A percentile compares a stretch with the other conserved stretches of the same genome.
These are phyloP conservation scores for Phanerodontia chrysosporium DNA, from an alignment of 768 basidiomycete genomes.

Conservation along the genomic window DNA sequence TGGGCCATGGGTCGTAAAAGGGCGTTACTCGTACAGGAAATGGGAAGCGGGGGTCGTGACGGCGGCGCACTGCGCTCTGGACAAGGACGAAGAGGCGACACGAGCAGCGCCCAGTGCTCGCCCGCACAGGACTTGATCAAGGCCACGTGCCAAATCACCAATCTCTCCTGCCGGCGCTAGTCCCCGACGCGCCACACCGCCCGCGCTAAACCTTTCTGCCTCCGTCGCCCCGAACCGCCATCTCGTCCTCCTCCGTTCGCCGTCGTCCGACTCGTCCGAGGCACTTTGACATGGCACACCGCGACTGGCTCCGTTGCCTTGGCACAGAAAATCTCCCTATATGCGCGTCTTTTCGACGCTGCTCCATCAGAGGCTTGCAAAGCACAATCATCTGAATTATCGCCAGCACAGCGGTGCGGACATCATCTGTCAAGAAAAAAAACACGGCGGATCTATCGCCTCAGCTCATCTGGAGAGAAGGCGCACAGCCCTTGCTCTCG, in stretches of 20 bases:
- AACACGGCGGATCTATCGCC: no score
- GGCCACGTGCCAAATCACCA: constrained; percentile 10
- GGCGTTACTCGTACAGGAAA: constrained; percentile 10
- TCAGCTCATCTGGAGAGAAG: no score
- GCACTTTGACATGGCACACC: background rate
- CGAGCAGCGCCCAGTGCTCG: no score
- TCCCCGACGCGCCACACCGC: background rate
- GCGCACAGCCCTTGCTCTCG: background rate
- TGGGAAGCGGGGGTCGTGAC: constrained; percentile 8
- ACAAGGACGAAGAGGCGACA: constrained; percentile 4
- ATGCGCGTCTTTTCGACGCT: no score
- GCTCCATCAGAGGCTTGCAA: no score
- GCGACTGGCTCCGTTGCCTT: no score
- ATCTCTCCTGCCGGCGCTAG: background rate
- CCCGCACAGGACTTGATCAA: no score
- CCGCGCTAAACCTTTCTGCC: background rate
- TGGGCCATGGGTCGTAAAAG: constrained; percentile 20
- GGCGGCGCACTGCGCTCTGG: constrained; percentile 17
- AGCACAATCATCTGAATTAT: no score
- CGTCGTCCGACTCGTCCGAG: background rate
- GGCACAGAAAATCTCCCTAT: no score
- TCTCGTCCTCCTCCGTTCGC: background rate
- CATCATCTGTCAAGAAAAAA: no score
- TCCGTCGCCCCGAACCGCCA: background rate
- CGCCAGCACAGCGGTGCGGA: no score